Conservation (phyloP, 169 alveolate genomes). For the Cryptosporidium meleagridis region DNA sequence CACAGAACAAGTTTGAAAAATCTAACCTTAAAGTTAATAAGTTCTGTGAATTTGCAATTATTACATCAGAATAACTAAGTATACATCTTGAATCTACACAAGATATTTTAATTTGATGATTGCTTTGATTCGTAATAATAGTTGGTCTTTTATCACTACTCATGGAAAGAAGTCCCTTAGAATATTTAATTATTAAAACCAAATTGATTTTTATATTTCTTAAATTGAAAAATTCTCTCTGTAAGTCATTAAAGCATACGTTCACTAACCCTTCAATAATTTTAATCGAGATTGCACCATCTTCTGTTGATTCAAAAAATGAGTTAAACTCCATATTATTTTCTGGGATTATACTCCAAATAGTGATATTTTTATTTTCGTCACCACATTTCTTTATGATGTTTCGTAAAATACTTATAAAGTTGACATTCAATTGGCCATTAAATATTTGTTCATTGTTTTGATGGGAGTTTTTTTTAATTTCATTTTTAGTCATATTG, state of each 20-base stretch:
- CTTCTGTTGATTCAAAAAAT: neutral
- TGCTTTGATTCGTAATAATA: slow-evolving; percentile 28
- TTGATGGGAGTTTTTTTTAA: neutral
- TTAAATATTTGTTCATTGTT: neutral
- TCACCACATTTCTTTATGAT: slow-evolving; percentile 13
- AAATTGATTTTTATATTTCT: slow-evolving; percentile 12
- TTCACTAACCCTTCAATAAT: slow-evolving; percentile 6
- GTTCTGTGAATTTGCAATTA: neutral
- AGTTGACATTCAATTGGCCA: neutral
- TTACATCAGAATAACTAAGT: slow-evolving; percentile 40
- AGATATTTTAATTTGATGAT: slow-evolving; percentile 20
- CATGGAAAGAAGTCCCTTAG: neutral
- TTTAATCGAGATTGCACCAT: neutral
- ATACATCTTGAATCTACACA: slow-evolving; percentile 48
- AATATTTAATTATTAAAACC: slow-evolving; percentile 19
- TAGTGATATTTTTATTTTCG: slow-evolving; percentile 9
- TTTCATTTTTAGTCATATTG: neutral
- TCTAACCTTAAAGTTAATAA: slow-evolving; percentile 13
- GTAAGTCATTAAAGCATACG: slow-evolving; percentile 1
- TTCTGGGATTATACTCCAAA: slow-evolving; percentile 39
- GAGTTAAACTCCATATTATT: neutral
- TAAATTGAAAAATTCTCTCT: slow-evolving; percentile 9
- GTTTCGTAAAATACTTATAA: neutral
- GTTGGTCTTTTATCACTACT: slow-evolving; percentile 3
- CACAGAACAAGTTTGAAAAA: slow-evolving; percentile 1